Evolutionary conservation across 208 protist species (phyloP).

Genomic region (Endotrypanum monterogeii): DNA sequence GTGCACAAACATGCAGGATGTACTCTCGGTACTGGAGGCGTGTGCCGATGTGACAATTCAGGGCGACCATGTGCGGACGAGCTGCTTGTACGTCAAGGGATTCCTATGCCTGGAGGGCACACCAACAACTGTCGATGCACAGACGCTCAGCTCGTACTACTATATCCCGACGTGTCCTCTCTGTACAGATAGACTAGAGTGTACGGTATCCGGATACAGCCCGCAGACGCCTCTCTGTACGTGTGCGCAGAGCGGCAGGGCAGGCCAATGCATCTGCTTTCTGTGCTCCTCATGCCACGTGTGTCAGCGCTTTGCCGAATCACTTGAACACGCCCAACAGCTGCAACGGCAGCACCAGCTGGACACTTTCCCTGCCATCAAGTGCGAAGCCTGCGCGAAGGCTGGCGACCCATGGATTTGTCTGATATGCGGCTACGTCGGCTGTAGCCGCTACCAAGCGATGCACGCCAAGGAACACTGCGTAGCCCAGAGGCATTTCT

Average conservation of each 20-base stretch:
- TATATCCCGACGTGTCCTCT: conserved; percentile 78
- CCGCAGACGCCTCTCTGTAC: conserved; percentile 47
- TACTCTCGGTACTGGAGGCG: conserved; percentile 47
- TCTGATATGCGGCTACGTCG: conserved; percentile 90
- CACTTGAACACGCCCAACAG: conserved; percentile 20
- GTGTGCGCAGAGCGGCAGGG: conserved; percentile 23
- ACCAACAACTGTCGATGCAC: conserved; percentile 3
- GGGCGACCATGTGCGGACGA: conserved; percentile 35
- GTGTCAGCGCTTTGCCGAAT: conserved; percentile 48
- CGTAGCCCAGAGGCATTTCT: conserved; percentile 59
- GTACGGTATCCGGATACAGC: conserved; percentile 58
- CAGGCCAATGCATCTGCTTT: conserved; percentile 49
- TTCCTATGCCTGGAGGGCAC: conserved; percentile 33
- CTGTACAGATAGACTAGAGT: conserved; percentile 79
- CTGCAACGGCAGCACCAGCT: conserved; percentile 16
- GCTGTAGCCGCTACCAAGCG: conserved; percentile 92
- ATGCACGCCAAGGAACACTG: conserved; percentile 90
- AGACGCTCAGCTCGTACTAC: conserved; percentile 51
- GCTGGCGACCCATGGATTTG: conserved; percentile 89
- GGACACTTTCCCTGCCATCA: conserved; percentile 16
- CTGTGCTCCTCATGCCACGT: conserved; percentile 59
- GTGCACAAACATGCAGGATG: conserved; percentile 45
- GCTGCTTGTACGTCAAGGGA: conserved; percentile 39
- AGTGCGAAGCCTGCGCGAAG: conserved; percentile 71
- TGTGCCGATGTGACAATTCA: conserved; percentile 41